phyloP scores from a whole-genome alignment of 176 grass and related monocot species.

The Oryza glaberrima region DNA sequence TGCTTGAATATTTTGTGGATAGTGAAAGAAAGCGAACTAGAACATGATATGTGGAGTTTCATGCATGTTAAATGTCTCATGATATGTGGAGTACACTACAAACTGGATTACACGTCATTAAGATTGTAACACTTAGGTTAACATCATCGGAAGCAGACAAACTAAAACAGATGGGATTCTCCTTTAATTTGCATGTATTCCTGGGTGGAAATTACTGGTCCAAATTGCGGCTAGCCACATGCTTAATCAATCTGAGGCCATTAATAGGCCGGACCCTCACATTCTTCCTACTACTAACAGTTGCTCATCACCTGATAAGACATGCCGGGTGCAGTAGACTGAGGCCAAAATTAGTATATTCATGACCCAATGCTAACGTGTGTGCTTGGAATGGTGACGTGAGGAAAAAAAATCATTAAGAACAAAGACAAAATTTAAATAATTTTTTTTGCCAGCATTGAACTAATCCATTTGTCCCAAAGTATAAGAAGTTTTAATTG shows the following conservation, averaged over 20 bases:
- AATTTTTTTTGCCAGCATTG: no score
- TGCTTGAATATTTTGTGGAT: not conserved
- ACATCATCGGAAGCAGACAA: not conserved
- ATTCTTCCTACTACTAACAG: not conserved
- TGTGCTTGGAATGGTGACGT: not conserved
- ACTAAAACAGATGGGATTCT: not conserved
- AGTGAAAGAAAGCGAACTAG: not conserved
- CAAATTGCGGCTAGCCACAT: not conserved
- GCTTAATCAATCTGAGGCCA: not conserved
- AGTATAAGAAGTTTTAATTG: no score
- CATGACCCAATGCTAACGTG: not conserved
- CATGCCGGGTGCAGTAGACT: slow-evolving; percentile 38
- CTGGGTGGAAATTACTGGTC: not conserved
- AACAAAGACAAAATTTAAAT: no score
- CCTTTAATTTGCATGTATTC: not conserved
- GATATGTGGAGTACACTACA: not conserved
- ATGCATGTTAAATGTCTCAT: not conserved
- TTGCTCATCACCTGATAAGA: slow-evolving; percentile 37
- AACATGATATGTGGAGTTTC: not conserved
- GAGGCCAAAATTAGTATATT: not conserved
- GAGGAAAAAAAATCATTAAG: no score
- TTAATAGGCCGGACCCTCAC: not conserved
- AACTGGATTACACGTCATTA: not conserved
- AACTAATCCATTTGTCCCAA: no score
- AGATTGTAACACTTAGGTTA: not conserved